These are phyloP conservation scores for Thermoascus crustaceus DNA, from an alignment of 2,329 filamentous ascomycete genomes.

Conservation along the genomic window DNA sequence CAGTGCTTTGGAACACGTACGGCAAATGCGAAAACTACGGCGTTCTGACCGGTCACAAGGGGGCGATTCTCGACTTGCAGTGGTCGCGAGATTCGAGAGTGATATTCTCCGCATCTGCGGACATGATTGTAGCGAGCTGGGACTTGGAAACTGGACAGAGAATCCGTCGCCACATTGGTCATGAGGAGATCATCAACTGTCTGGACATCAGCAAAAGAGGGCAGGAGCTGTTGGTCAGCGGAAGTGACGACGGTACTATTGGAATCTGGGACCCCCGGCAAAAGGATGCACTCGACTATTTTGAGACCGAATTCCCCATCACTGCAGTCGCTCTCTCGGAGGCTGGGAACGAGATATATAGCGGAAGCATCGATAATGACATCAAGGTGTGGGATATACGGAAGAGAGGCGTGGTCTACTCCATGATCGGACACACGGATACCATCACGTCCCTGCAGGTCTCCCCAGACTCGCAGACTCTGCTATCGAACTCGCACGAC, in stretches of 20 bases:
- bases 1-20: slow-evolving; percentile 92
- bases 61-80: slow-evolving; percentile 82
- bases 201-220: slow-evolving; percentile 83
- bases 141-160: slow-evolving; percentile 85
- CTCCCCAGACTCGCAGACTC: slow-evolving; percentile 85
- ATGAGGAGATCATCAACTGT: slow-evolving; percentile 92
- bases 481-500: slow-evolving; percentile 90
- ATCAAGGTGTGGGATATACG: slow-evolving; percentile 96
- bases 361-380: slow-evolving; percentile 91
- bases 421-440: slow-evolving; percentile 81
- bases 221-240: slow-evolving; percentile 82
- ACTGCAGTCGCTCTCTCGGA: slow-evolving; percentile 88
- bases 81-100: slow-evolving; percentile 94
- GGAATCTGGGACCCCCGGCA: slow-evolving; percentile 93
- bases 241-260: slow-evolving; percentile 86
- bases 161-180: slow-evolving; percentile 84
- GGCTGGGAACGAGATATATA: slow-evolving; percentile 90
- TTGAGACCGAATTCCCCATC: slow-evolving; percentile 85
- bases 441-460: slow-evolving; percentile 83
- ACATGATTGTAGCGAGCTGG: slow-evolving; percentile 91
- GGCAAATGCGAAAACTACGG: slow-evolving; percentile 94
- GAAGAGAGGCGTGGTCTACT: slow-evolving; percentile 82
- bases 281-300: slow-evolving; percentile 78
- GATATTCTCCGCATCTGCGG: slow-evolving; percentile 85
- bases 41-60: slow-evolving; percentile 77